Base-by-base conservation (phyloP, 1,284 basidiomycete genomes). In the Cutaneotrichosporon cyanovorans region DNA sequence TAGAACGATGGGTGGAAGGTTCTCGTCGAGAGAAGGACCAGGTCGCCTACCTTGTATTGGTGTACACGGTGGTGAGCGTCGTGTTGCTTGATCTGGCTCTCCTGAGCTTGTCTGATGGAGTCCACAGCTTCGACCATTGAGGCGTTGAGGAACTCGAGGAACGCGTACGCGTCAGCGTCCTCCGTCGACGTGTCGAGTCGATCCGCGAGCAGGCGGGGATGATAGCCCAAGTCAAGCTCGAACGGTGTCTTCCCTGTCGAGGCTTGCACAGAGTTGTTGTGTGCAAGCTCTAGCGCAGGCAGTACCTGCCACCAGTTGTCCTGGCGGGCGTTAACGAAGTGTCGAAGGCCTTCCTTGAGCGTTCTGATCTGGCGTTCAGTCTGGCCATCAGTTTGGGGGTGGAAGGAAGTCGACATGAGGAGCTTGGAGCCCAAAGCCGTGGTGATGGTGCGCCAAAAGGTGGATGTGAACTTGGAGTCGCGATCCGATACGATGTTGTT, bases 221-320 rank as follows among this genome's bases (percentile, higher is more conserved):
- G 55, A 32, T 60, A 72, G n/a, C 63, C 73, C 16, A 61, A 52
- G 41, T 71, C 68, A 38, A 69, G 66, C 33, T 61, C 71, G 63
- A 77, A 76, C 0, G 75, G 76, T 2, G 75, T 62, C 38, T 66
- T 58, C 8, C 62, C 49, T 9, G 68, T 75, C 3, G 68, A 66
- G 0, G 52, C 33, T 28, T 60, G 25, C 56, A 45, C 41, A 63
- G 74, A 15, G 61, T 76, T 76, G 53, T 77, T 77, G 58, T 73
- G 76, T 0, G 64, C 58, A 46, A 78, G 77, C 56, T 77, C 71
- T 0, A 74, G 37, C 5, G 16, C 22, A 2, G 32, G 18, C 18
- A 37, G 21, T 12, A 30, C 14, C 0, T 5, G 0, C 23, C n/a
- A 4, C 77, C 77, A 79, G 8, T 77, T 70, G 19, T 60, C 57